These are phyloP conservation scores for Knufia fluminis DNA, from an alignment of 2,329 filamentous ascomycete genomes.

Conservation along the genomic window DNA sequence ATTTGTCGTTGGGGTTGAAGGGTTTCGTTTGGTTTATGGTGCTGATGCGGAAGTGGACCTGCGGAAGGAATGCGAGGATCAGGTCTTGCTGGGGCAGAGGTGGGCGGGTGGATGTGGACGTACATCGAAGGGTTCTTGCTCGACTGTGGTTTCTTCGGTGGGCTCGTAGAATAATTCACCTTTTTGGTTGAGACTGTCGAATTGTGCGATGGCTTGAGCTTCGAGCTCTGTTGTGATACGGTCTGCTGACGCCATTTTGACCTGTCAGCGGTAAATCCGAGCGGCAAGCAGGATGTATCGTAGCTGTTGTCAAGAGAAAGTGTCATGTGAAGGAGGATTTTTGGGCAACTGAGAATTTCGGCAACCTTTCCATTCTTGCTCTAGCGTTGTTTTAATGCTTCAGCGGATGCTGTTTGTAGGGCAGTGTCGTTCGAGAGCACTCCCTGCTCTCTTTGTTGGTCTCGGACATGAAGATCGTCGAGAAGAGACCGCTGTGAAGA, in stretches of 20 bases:
- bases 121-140: slow-evolving; percentile 20
- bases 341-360: background rate
- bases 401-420: too few relatives aligned
- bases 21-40: slow-evolving; percentile 9
- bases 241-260: background rate
- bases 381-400: too few relatives aligned
- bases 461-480: too few relatives aligned
- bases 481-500: too few relatives aligned
- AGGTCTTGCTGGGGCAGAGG: background rate
- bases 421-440: too few relatives aligned
- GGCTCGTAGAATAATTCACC: slow-evolving; percentile 16
- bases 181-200: slow-evolving; percentile 20
- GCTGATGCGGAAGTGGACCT: slow-evolving; percentile 20
- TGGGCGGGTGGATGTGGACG: slow-evolving; percentile 9
- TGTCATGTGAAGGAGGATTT: background rate
- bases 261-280: background rate
- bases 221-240: slow-evolving; percentile 14
- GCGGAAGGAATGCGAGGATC: background rate
- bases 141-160: slow-evolving; percentile 13
- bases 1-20: slow-evolving; percentile 10
- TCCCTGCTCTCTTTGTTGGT: too few relatives aligned
- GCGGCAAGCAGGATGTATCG: too few relatives aligned
- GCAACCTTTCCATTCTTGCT: background rate
- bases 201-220: slow-evolving; percentile 14
- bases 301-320: too few relatives aligned